These are phyloP conservation scores for Monosporascus sp. DNA, from an alignment of 2,329 filamentous ascomycete genomes.

Conservation along the genomic window DNA sequence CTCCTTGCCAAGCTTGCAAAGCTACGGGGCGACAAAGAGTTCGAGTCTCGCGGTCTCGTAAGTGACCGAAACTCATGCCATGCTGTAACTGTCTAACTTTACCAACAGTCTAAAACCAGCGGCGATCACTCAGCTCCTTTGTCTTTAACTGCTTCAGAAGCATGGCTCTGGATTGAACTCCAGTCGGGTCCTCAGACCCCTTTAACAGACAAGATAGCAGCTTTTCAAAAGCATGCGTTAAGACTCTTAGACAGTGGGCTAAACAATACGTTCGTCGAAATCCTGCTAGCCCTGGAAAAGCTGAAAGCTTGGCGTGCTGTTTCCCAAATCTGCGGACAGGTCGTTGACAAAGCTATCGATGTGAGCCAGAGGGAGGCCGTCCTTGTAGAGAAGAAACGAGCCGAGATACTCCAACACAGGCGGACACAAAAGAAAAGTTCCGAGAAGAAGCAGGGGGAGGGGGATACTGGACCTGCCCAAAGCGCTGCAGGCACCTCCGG, in stretches of 20 bases:
- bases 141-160: slow-evolving; percentile 13
- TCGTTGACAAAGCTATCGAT: slow-evolving; percentile 16
- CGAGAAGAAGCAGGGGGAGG: not conserved
- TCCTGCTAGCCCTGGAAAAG: slow-evolving; percentile 10
- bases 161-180: slow-evolving; percentile 19
- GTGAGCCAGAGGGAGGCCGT: slow-evolving; percentile 6
- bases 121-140: not conserved
- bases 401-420: not conserved
- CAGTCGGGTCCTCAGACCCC: slow-evolving; percentile 6
- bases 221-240: slow-evolving; percentile 4
- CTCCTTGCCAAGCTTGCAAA: slow-evolving; percentile 45
- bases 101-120: not conserved
- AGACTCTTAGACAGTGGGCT: slow-evolving; percentile 17
- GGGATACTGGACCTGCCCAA: not conserved
- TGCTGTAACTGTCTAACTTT: not conserved
- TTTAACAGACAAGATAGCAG: not conserved
- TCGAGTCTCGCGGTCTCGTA: slow-evolving; percentile 13
- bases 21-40: slow-evolving; percentile 19
- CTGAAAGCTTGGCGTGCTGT: slow-evolving; percentile 15
- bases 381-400: slow-evolving; percentile 3
- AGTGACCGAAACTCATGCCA: not conserved
- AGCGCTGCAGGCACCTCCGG: not conserved
- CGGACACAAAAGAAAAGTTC: not conserved
- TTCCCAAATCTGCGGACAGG: slow-evolving; percentile 7
- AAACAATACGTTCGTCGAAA: slow-evolving; percentile 9